phyloP scores from a whole-genome alignment of 805 yeast species.

The Lipomyces yamanashiensis region DNA sequence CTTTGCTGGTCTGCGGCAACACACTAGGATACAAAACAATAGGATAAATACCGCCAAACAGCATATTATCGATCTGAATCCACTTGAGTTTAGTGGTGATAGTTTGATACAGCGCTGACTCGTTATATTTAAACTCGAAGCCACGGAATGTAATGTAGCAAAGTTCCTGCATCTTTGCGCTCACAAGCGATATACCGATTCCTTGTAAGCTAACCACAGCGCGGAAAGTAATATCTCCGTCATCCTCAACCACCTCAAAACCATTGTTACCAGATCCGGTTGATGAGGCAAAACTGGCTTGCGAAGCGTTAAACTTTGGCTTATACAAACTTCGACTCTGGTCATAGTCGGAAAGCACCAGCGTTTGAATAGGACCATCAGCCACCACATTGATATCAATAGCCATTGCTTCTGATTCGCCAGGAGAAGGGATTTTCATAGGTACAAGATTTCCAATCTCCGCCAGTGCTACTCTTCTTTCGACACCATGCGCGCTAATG shows the following conservation, averaged over 20 bases:
- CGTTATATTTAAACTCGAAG: conserved; percentile 76
- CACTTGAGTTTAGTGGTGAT: conserved; percentile 82
- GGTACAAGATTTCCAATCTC: conserved; percentile 93
- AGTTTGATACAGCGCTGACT: conserved; percentile 82
- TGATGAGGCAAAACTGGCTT: conserved; percentile 24
- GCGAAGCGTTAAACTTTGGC: conserved; percentile 43
- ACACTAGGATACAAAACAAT: conserved; percentile 88
- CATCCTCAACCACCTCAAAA: conserved; percentile 49
- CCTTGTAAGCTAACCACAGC: conserved; percentile 72
- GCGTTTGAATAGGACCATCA: conserved; percentile 91
- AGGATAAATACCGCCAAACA: conserved; percentile 86
- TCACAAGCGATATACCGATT: conserved; percentile 82
- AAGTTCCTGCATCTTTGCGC: conserved; percentile 71
- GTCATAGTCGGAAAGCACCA: conserved; percentile 82
- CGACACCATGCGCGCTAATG: conserved; percentile 70
- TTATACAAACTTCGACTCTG: conserved; percentile 78
- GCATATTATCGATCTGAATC: conserved; percentile 92
- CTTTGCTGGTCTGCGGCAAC: conserved; percentile 80
- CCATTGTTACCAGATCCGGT: conserved; percentile 32
- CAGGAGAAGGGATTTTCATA: conserved; percentile 65
- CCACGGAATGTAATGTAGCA: conserved; percentile 85
- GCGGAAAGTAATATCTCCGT: conserved; percentile 57
- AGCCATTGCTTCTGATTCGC: conserved; percentile 48
- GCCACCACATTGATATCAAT: conserved; percentile 91
- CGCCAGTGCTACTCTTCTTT: conserved; percentile 80